Evolutionary conservation across 495 filamentous ascomycete genomes (phyloP), one percentile per base, ranked within the genome.

Genomic region (Trypethelium eluteriae): DNA sequence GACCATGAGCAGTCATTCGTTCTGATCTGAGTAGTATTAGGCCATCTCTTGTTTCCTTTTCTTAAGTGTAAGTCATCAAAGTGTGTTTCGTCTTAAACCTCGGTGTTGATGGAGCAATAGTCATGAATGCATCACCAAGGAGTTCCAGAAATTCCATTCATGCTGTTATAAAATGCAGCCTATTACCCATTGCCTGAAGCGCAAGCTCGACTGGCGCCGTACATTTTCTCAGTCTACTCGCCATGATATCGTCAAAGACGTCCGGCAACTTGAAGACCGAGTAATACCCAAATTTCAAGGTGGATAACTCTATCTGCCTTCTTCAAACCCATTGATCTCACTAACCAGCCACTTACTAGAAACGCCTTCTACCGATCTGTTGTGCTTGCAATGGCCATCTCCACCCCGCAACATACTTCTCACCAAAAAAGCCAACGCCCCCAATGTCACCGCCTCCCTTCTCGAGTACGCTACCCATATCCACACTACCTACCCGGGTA

Each of bases 321-420:
- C n/a, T 53, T 25, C 25, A 25, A 25, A 12, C 39, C 67, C 12
- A 4, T 63, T 4, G 2, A 62, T 35, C 34, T 6, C 41, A 7
- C 36, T 57, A 44, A 69, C 71, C n/a, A 73, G 49, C 68, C 69
- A 59, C 12, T 2, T 61, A 44, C 47, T 65, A 87, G 85, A 86
- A 76, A 84, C 82, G 34, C 74, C 70, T 18, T 71, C 79, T 36
- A 81, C 82, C 69, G 84, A 85, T 65, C 83, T 98, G 2, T 84
- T 96, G 61, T 89, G 88, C 64, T 83, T 98, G 12, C 85, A 88
- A 78, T 98, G 94, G 94, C 90, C 91, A 2, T 83, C 85, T 41
- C 91, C 92, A 35, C 95, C 92, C 1, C 86, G 90, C 64, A 98
- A 98, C 74, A 81, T 98, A 66, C 83, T 98, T 62, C 79, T 98